A percentile compares a stretch with the other conserved stretches of the same genome.
phyloP scores from a whole-genome alignment of 768 basidiomycete genomes.

The Agaricus subrufescens region DNA sequence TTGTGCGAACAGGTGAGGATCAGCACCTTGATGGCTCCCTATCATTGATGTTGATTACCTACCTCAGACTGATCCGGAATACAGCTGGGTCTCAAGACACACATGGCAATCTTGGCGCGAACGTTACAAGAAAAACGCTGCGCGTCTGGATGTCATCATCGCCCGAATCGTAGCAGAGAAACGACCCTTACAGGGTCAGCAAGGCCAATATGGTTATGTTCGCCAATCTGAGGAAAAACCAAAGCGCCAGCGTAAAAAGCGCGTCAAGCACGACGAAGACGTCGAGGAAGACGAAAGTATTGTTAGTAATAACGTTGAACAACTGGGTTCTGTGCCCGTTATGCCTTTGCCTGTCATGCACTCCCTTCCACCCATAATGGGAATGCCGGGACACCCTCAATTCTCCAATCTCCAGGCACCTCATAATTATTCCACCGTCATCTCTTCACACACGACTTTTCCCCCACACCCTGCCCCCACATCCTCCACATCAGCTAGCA shows the following conservation, averaged over 20 bases:
- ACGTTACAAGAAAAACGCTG: conserved; percentile 79
- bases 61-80: conserved; percentile 66
- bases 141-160: conserved; percentile 62
- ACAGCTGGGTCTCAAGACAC: conserved; percentile 74
- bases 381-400: neutral
- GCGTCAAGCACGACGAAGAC: conserved; percentile 25
- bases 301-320: conserved; percentile 14
- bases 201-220: conserved; percentile 81
- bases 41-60: neutral
- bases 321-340: conserved; percentile 13
- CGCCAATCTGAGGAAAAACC: conserved; percentile 68
- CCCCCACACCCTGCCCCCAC: conserved; percentile 13
- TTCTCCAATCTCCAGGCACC: conserved; percentile 5
- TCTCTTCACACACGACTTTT: conserved; percentile 12
- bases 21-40: neutral
- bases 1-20: conserved; percentile 61
- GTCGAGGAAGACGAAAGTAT: conserved; percentile 17
- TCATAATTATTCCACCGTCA: conserved; percentile 9
- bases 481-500: conserved; percentile 23
- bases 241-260: conserved; percentile 51
- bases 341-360: conserved; percentile 12
- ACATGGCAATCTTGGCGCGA: conserved; percentile 92
- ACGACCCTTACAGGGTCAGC: conserved; percentile 65
- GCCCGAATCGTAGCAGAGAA: conserved; percentile 63
- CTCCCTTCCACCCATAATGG: conserved; percentile 6